Percentiles rank a stretch among this genome's conserved stretches.
These are phyloP conservation scores for Draba incana DNA, from an alignment of 345 rosid species.

Conservation along the genomic window DNA sequence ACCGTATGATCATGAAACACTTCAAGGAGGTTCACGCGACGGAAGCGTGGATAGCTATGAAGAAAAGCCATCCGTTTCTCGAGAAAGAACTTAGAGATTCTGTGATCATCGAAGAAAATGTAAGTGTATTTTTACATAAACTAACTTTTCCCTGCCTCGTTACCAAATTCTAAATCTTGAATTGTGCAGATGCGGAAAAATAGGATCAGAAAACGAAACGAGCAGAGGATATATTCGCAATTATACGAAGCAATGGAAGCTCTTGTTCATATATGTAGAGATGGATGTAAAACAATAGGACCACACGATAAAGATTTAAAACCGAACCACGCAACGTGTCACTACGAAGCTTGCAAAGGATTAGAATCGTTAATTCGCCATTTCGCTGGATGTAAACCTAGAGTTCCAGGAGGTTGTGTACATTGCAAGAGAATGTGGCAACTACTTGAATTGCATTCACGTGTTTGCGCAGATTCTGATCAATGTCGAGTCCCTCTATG, in stretches of 20 bases:
- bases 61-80: constrained; percentile 74
- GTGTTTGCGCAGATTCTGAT: constrained; percentile 66
- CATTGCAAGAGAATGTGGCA: constrained; percentile 99
- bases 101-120: constrained; percentile 58
- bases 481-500: constrained; percentile 86
- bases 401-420: constrained; percentile 79
- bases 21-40: constrained; percentile 52
- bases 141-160: not conserved
- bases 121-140: constrained; percentile 32
- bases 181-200: constrained; percentile 53
- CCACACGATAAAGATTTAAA: constrained; percentile 74
- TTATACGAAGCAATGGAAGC: constrained; percentile 93
- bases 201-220: constrained; percentile 55
- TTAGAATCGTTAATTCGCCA: constrained; percentile 78
- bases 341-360: constrained; percentile 75
- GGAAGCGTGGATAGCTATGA: constrained; percentile 86
- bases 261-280: constrained; percentile 88
- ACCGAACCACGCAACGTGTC: constrained; percentile 58
- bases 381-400: constrained; percentile 72
- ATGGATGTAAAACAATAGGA: constrained; percentile 87
- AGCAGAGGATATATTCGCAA: constrained; percentile 68
- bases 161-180: constrained; percentile 10
- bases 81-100: constrained; percentile 70
- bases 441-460: constrained; percentile 78
- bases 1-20: constrained; percentile 65